Evolutionary conservation across 176 grass and related monocot genomes (phyloP), one percentile per base, ranked within the genome.

Genomic region (Themeda triandra): DNA sequence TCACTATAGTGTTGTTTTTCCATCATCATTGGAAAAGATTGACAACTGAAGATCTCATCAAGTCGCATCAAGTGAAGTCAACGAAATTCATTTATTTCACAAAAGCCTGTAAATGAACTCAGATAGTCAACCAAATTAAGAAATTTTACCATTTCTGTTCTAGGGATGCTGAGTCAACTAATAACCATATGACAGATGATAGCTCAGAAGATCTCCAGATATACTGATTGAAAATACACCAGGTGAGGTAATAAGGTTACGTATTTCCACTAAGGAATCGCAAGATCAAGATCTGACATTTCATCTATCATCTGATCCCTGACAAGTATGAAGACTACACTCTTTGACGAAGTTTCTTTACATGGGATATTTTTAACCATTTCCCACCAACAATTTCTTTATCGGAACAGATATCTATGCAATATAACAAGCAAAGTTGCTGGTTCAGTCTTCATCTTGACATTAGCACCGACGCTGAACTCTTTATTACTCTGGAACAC

Each of bases 101-200:
- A 54, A 32, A 86, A 82, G 11, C 33, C 27, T 9, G 2, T 28
- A 66, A 82, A 82, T 78, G 58, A 78, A 76, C 79, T 73, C 73
- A 72, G 66, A 67, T 4, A 79, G 83, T 83, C 73, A 90, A 82
- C 66, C 62, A 73, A 71, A 73, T 53, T 66, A 65, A 72, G 63
- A 86, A 82, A 32, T 66, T 8, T 35, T 46, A 89, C 2, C 14
- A 4, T 82, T 82, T 86, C 7, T 73, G 33, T 82, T 86, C 41
- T 77, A 24, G 83, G 77, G 73, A 86, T 78, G 33, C 78, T 58
- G 73, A 37, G 83, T 86, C 73, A 90, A 86, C 42, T 76, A 85
- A 81, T 53, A 76, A 72, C 24, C 64, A 63, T 81, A 89, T 42
- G 80, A 36, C 30, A 85, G 39, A 81, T 33, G 63, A 63, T 89